These are phyloP conservation scores for Chaetomiaceae sp. DNA, from an alignment of 2,329 filamentous ascomycete genomes.

Conservation along the genomic window DNA sequence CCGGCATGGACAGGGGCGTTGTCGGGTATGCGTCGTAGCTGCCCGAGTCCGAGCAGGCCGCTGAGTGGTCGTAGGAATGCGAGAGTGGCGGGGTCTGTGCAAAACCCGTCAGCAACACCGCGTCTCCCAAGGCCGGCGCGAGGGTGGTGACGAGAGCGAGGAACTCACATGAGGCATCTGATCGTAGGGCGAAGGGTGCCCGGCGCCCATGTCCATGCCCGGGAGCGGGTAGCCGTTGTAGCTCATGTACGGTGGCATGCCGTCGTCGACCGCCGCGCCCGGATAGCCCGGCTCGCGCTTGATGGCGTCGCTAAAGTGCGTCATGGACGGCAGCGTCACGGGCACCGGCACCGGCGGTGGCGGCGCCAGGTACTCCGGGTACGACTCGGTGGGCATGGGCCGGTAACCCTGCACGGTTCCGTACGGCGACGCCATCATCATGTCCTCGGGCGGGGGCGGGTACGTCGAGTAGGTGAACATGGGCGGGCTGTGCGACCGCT, in stretches of 20 bases:
- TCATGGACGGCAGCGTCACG: constrained; percentile 61
- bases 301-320: constrained; percentile 58
- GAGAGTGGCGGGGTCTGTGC: constrained; percentile 71
- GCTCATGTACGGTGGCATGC: constrained; percentile 60
- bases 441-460: constrained; percentile 57
- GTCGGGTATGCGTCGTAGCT: constrained; percentile 63
- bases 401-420: constrained; percentile 50
- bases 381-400: constrained; percentile 46
- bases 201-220: constrained; percentile 56
- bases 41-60: constrained; percentile 54
- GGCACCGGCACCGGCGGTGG: constrained; percentile 38
- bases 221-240: constrained; percentile 56
- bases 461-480: constrained; percentile 61
- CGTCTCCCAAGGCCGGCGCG: constrained; percentile 28
- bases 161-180: constrained; percentile 70
- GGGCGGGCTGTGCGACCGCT: constrained; percentile 67
- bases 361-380: constrained; percentile 46
- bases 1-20: constrained; percentile 70
- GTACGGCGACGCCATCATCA: constrained; percentile 58
- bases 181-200: constrained; percentile 56
- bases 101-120: constrained; percentile 43
- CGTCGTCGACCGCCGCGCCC: constrained; percentile 46
- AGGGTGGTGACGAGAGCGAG: constrained; percentile 35
- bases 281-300: constrained; percentile 58
- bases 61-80: constrained; percentile 66